These are phyloP conservation scores for Zygoascus hellenicus DNA, from an alignment of 1,139 yeast species.

Conservation along the genomic window DNA sequence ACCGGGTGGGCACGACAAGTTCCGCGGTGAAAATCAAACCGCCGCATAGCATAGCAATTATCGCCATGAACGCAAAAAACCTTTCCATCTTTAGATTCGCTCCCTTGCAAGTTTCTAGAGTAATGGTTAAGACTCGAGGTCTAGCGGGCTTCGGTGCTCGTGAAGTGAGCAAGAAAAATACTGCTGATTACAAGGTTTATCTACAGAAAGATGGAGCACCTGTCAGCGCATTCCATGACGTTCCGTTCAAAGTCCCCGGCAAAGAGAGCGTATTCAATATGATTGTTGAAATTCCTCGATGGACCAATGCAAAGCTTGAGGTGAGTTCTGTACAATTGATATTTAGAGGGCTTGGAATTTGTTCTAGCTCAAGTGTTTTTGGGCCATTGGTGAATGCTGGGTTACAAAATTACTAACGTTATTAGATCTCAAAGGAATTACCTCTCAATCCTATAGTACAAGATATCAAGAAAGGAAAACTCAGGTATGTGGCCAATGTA, in stretches of 20 bases:
- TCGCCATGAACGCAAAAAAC: too few species aligned
- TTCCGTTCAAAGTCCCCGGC: conserved; percentile 64
- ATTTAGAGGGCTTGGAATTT: background rate
- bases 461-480: conserved; percentile 78
- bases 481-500: conserved; percentile 77
- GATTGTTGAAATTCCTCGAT: conserved; percentile 87
- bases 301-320: conserved; percentile 87
- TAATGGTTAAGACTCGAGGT: too few species aligned
- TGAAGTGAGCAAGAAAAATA: conserved; percentile 80
- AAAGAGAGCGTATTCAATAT: conserved; percentile 55
- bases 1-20: background rate
- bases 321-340: conserved; percentile 1
- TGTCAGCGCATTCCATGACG: conserved; percentile 85
- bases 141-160: conserved; percentile 32
- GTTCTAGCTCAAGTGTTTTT: background rate
- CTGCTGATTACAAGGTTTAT: conserved; percentile 67
- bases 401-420: background rate
- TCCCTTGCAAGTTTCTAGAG: too few species aligned
- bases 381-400: too few species aligned
- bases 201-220: conserved; percentile 39
- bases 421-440: conserved; percentile 53
- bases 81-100: too few species aligned
- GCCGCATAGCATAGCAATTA: background rate
- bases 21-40: background rate
- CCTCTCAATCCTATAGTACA: conserved; percentile 78